These are phyloP conservation scores for Pseudogymnoascus sp. DNA, from an alignment of 2,329 filamentous ascomycete genomes.

Conservation along the genomic window DNA sequence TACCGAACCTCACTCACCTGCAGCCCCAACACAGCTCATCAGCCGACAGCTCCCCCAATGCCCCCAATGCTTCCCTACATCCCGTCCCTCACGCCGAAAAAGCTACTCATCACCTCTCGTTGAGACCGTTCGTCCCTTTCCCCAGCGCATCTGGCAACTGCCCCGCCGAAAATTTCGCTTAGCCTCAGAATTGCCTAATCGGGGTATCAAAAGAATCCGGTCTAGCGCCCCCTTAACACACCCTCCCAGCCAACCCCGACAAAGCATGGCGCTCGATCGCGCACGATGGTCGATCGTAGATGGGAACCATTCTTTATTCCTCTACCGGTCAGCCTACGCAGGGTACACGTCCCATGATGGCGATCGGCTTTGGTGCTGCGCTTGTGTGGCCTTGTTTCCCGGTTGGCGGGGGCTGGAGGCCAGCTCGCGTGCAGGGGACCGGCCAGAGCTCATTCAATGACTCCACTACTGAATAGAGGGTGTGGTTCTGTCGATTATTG, in stretches of 20 bases:
- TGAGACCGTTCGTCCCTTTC: background rate
- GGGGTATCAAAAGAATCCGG: slow-evolving; percentile 10
- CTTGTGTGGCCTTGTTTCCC: background rate
- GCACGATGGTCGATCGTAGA: background rate
- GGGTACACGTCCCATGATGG: background rate
- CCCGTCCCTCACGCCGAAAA: background rate
- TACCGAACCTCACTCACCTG: background rate
- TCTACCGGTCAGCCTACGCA: background rate
- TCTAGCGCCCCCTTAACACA: background rate
- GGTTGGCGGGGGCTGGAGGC: background rate
- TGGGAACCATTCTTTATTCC: background rate
- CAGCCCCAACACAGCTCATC: background rate
- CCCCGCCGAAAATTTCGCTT: background rate
- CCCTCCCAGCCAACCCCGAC: background rate
- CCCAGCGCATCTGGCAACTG: background rate
- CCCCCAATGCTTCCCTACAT: background rate
- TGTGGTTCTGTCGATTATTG: background rate
- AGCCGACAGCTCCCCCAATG: background rate
- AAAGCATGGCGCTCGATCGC: background rate
- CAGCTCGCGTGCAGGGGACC: background rate
- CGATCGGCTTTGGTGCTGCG: too few relatives aligned
- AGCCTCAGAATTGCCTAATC: slow-evolving; percentile 6
- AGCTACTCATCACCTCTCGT: background rate
- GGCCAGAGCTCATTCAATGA: background rate
- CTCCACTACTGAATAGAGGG: background rate